Evolutionary conservation across 495 filamentous ascomycete species (phyloP).

Genomic region (Aspergillus homomorphus): DNA sequence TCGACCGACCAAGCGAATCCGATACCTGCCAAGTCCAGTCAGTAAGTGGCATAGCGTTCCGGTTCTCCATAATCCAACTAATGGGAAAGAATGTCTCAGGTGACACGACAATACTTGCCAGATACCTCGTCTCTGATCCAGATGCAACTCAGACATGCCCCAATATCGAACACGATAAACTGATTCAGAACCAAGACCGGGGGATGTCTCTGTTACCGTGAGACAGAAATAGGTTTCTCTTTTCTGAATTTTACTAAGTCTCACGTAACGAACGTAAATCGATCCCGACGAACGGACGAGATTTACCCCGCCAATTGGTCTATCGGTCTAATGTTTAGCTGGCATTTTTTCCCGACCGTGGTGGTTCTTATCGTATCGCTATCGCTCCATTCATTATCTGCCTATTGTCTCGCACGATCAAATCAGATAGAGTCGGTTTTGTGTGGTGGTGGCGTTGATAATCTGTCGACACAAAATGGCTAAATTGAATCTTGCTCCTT

Average conservation of each 20-base stretch:
- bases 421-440: background rate
- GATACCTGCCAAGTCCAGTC: background rate
- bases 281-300: no score
- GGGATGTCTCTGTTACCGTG: background rate
- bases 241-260: no score
- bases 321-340: no score
- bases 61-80: background rate
- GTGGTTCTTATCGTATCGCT: no score
- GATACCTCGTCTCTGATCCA: background rate
- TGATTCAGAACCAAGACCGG: background rate
- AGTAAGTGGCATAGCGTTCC: no score
- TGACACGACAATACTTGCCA: background rate
- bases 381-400: no score
- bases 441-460: background rate
- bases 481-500: background rate
- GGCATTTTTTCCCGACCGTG: no score
- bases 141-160: background rate
- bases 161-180: background rate
- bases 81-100: background rate
- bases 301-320: background rate
- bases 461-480: background rate
- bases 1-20: constrained; percentile 3
- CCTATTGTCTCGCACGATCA: background rate
- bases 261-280: no score
- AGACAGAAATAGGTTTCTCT: background rate